These are phyloP conservation scores for Neurospora sp. DNA, from an alignment of 495 filamentous ascomycete species.

Conservation along the genomic window DNA sequence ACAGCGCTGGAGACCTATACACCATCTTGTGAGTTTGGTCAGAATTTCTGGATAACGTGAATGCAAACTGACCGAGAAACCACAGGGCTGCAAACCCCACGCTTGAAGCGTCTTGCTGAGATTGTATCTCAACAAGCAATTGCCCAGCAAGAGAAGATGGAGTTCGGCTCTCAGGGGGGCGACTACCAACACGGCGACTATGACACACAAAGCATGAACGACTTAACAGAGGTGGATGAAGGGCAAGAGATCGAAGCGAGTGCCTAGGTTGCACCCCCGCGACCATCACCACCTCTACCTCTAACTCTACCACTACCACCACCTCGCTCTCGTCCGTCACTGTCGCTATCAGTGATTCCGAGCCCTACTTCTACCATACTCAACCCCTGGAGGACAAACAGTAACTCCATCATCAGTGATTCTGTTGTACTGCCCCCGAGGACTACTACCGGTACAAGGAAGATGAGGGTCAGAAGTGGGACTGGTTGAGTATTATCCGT, in stretches of 20 bases:
- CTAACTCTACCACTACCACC: neutral
- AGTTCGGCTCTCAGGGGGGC: conserved; percentile 31
- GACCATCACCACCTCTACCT: neutral
- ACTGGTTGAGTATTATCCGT: neutral
- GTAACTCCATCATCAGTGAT: neutral
- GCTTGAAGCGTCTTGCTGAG: conserved; percentile 88
- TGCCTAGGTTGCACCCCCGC: conserved; percentile 19
- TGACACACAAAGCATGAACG: conserved; percentile 24
- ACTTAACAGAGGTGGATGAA: conserved; percentile 36
- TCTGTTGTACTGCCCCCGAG: neutral
- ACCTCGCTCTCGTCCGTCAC: neutral
- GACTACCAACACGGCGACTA: conserved; percentile 26
- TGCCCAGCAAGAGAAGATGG: conserved; percentile 80
- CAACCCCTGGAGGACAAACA: conserved; percentile 10
- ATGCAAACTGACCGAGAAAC: conserved; percentile 6
- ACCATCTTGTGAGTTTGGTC: conserved; percentile 66
- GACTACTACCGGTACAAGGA: neutral
- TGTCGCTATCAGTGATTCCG: neutral
- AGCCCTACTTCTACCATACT: conserved; percentile 10
- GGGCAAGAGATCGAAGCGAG: conserved; percentile 16
- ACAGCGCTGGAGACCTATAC: conserved; percentile 97
- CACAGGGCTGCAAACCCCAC: conserved; percentile 86
- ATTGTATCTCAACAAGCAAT: conserved; percentile 95
- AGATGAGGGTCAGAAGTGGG: conserved; percentile 4
- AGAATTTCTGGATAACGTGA: neutral